These are phyloP conservation scores for Flaveria sonorensis DNA, from an alignment of 129 eudicot species.

Conservation along the genomic window DNA sequence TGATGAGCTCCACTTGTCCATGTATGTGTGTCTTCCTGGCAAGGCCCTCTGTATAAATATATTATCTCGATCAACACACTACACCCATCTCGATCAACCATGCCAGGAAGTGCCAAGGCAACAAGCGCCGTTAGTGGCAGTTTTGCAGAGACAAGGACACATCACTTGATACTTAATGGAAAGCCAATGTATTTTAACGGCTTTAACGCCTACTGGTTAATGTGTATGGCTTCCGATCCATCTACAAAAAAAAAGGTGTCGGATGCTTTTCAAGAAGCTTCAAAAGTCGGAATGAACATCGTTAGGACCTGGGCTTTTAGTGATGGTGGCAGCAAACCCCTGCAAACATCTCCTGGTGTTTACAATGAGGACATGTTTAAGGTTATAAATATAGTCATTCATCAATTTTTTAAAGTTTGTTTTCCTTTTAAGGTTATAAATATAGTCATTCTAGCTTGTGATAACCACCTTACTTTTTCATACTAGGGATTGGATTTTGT, in stretches of 20 bases:
- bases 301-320: slow-evolving; percentile 61
- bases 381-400: slow-evolving; percentile 9
- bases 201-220: slow-evolving; percentile 61
- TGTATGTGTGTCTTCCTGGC: neutral
- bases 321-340: slow-evolving; percentile 24
- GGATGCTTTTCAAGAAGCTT: slow-evolving; percentile 37
- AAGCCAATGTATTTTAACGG: slow-evolving; percentile 13
- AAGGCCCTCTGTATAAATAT: neutral
- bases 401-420: neutral
- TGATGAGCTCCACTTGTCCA: neutral
- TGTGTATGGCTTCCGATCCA: slow-evolving; percentile 49
- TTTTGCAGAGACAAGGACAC: slow-evolving; percentile 18
- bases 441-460: too few species aligned
- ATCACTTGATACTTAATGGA: slow-evolving; percentile 34
- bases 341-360: slow-evolving; percentile 43
- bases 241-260: slow-evolving; percentile 40
- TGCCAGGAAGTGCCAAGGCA: slow-evolving; percentile 8
- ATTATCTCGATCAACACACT: neutral
- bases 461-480: neutral
- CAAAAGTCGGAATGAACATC: slow-evolving; percentile 46
- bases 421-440: too few species aligned
- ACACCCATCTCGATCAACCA: neutral
- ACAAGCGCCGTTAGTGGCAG: neutral
- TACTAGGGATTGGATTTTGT: slow-evolving; percentile 36
- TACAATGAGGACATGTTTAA: slow-evolving; percentile 46